These are phyloP conservation scores for Neolentinus lepideus DNA, from an alignment of 1,284 basidiomycete genomes.

Conservation along the genomic window DNA sequence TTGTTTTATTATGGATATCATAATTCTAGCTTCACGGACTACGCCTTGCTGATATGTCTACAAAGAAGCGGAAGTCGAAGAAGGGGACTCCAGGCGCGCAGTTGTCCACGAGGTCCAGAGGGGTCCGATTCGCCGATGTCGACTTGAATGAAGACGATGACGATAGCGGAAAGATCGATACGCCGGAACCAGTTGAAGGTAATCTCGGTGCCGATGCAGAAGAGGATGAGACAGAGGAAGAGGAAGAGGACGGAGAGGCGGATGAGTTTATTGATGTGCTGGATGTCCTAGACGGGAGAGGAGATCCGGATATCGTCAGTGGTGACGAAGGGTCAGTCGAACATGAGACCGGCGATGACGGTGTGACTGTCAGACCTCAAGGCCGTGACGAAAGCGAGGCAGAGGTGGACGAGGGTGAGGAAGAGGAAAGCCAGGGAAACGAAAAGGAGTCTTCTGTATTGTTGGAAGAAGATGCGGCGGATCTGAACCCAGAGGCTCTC, in stretches of 20 bases:
- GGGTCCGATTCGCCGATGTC: conserved; percentile 44
- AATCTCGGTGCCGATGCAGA: conserved; percentile 20
- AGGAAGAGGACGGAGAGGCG: conserved; percentile 43
- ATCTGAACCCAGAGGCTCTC: conserved; percentile 50
- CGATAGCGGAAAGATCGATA: conserved; percentile 17
- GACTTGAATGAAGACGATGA: conserved; percentile 63
- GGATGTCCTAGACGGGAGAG: conserved; percentile 62
- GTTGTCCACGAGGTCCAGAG: conserved; percentile 12
- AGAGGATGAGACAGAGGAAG: conserved; percentile 33
- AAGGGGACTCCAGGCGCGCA: neutral
- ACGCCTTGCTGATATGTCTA: neutral
- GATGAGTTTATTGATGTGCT: conserved; percentile 62
- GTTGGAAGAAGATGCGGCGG: conserved; percentile 39
- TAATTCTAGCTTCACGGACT: neutral
- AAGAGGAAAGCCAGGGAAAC: conserved; percentile 24
- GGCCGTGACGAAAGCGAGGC: conserved; percentile 14
- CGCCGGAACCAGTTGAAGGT: conserved; percentile 24
- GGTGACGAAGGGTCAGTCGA: conserved; percentile 14
- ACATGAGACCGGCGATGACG: conserved; percentile 5
- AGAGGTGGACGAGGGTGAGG: conserved; percentile 20
- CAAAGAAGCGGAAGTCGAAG: conserved; percentile 17
- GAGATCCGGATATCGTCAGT: conserved; percentile 31
- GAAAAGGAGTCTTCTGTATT: conserved; percentile 29
- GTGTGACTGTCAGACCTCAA: conserved; percentile 10
- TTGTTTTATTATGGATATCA: neutral